Conservation (phyloP, 2,329 filamentous ascomycete species). For the Colletotrichum sublineola region DNA sequence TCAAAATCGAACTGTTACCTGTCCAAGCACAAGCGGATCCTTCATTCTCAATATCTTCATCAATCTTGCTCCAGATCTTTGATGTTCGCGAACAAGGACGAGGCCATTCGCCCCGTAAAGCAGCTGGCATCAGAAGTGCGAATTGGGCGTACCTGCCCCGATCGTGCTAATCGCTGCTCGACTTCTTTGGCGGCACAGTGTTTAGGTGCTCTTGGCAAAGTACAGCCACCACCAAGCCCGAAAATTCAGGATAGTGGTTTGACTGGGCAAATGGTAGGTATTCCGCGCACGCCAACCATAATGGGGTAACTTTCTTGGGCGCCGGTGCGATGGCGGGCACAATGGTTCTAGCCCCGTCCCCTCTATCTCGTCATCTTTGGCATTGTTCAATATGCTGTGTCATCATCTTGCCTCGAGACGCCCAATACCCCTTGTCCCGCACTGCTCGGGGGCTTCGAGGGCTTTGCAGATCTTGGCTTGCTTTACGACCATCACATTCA, state of each 20-base stretch:
- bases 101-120: not conserved
- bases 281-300: not conserved
- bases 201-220: not conserved
- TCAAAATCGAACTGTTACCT: not conserved
- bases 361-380: not conserved
- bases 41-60: not conserved
- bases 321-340: not conserved
- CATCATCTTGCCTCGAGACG: not conserved
- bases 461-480: slow-evolving; percentile 8
- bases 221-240: not conserved
- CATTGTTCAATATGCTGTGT: not conserved
- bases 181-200: not conserved
- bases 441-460: slow-evolving; percentile 4
- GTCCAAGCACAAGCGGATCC: not conserved
- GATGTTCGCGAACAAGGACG: not conserved
- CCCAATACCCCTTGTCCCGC: not conserved
- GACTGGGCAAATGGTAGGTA: not conserved
- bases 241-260: not conserved
- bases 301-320: not conserved
- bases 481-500: not conserved
- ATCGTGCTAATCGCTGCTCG: not conserved
- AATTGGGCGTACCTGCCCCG: not conserved
- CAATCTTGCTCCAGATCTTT: not conserved
- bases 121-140: not conserved
- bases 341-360: not conserved